Conservation (phyloP, 1,139 yeast species). For the Pichia terricola region DNA sequence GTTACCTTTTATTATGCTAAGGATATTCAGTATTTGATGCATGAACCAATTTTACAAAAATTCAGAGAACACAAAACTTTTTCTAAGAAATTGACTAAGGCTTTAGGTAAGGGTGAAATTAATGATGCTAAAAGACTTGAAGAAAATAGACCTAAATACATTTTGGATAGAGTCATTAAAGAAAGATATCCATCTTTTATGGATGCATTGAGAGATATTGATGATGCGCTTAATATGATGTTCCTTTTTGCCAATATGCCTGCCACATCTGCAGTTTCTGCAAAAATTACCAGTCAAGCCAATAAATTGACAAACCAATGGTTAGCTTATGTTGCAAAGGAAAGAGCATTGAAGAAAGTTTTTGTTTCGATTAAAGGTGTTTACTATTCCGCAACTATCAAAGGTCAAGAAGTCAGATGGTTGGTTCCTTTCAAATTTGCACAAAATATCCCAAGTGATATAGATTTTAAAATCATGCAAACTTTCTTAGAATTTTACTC, state of each 20-base stretch:
- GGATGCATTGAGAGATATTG: slow-evolving; percentile 88
- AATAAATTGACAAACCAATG: slow-evolving; percentile 84
- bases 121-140: slow-evolving; percentile 82
- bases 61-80: slow-evolving; percentile 95
- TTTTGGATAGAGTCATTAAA: slow-evolving; percentile 81
- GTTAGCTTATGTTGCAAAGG: slow-evolving; percentile 88
- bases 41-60: slow-evolving; percentile 87
- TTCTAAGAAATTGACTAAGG: slow-evolving; percentile 81
- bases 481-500: slow-evolving; percentile 94
- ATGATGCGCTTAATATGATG: slow-evolving; percentile 92
- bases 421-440: slow-evolving; percentile 95
- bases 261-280: slow-evolving; percentile 74
- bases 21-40: slow-evolving; percentile 89
- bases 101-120: slow-evolving; percentile 87
- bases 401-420: slow-evolving; percentile 94
- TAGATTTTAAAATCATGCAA: slow-evolving; percentile 94
- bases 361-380: slow-evolving; percentile 97
- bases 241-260: slow-evolving; percentile 93
- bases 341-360: slow-evolving; percentile 73
- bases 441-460: slow-evolving; percentile 85
- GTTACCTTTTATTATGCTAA: slow-evolving; percentile 89
- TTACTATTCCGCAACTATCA: slow-evolving; percentile 81
- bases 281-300: slow-evolving; percentile 78
- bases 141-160: slow-evolving; percentile 71
- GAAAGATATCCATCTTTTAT: slow-evolving; percentile 92